Evolutionary conservation across 108 stramenopile species (phyloP), one percentile per base, ranked within the genome.

Genomic region (Nitzschia putrida): DNA sequence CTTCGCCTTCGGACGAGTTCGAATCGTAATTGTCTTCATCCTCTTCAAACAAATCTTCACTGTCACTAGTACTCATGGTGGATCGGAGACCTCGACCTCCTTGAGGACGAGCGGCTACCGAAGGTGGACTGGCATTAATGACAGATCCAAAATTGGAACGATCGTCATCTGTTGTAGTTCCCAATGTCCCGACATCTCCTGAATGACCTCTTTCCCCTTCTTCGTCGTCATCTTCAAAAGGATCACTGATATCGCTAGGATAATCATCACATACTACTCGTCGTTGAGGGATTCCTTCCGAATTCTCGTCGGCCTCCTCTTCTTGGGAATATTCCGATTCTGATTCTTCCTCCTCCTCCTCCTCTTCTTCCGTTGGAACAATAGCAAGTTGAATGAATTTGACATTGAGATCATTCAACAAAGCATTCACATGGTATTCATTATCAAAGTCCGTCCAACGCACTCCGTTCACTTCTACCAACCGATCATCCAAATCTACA

Each of bases 401-500:
- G 18, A 63, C 20, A 18, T 44, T 47, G 8, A 20, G 42, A 22
- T 63, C 61, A 38, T 63, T 43, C 61, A 63, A 45, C n/a, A 63
- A 39, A 2, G 37, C 44, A 38, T 63, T 63, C 13, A 43, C 61
- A 47, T 63, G 61, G 23, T 63, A 41, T 38, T 63, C 61, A 21
- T 63, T 43, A 4, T 63, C 61, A 18, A 63, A 23, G 8, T 63
- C 61, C n/a, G 18, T 23, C 61, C 61, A 63, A 44, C 61, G 61
- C 18, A 63, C 44, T 63, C 61, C 61, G 40, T 63, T 63, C 23
- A 63, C 40, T 63, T 63, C 61, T 21, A 37, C 38, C 37, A 63
- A n/a, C 22, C 40, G 61, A 63, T 63, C 61, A 18, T 47, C 43
- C 43, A 63, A 22, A 25, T 21, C 21, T 0, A 38, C 61, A 45